phyloP scores from a whole-genome alignment of 306 rosid species.

The Cucurbita maxima region DNA sequence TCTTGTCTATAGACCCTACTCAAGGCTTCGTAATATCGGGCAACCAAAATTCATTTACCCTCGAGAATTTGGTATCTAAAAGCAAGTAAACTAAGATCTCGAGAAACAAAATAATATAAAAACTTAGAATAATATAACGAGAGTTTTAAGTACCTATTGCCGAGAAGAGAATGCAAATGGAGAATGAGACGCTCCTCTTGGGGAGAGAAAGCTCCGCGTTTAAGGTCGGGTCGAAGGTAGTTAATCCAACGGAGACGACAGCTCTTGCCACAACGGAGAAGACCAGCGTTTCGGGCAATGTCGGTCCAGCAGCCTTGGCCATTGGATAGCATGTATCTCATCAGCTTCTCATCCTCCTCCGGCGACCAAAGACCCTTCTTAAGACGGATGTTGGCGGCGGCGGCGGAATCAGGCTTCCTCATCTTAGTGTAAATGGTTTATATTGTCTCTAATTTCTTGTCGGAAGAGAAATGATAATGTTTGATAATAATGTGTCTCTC shows the following conservation, averaged over 20 bases:
- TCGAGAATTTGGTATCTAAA: no score
- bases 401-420: slow-evolving; percentile 22
- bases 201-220: slow-evolving; percentile 72
- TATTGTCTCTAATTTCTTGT: background rate
- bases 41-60: background rate
- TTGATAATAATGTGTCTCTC: background rate
- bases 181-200: slow-evolving; percentile 70
- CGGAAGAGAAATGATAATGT: background rate
- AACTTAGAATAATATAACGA: background rate
- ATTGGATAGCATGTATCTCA: slow-evolving; percentile 63
- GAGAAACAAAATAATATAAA: no score
- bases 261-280: slow-evolving; percentile 80
- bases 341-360: slow-evolving; percentile 75
- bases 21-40: background rate
- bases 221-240: slow-evolving; percentile 87
- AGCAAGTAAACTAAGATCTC: background rate
- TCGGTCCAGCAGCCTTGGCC: slow-evolving; percentile 98
- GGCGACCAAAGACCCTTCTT: slow-evolving; percentile 95
- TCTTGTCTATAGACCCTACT: background rate
- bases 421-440: background rate
- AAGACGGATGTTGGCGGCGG: slow-evolving; percentile 18
- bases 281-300: slow-evolving; percentile 76
- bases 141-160: slow-evolving; percentile 39
- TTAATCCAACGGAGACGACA: slow-evolving; percentile 99
- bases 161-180: slow-evolving; percentile 80